A percentile compares a stretch with the other conserved stretches of the same genome.
These are phyloP conservation scores for Umbilicus rupestris DNA, from an alignment of 164 flowering plant species.

Conservation along the genomic window DNA sequence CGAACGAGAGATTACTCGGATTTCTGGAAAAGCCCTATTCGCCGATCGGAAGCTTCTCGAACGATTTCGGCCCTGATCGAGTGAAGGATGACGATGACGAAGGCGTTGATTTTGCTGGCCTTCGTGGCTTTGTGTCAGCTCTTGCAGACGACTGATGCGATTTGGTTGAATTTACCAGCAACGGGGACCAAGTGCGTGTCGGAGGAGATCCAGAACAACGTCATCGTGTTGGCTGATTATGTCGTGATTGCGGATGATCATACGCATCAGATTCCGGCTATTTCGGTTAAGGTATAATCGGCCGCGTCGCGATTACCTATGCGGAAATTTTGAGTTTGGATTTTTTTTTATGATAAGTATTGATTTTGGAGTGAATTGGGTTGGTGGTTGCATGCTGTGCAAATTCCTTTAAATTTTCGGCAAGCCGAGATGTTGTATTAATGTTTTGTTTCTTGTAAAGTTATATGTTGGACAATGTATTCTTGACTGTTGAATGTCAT, in stretches of 20 bases:
- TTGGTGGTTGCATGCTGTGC: too few relatives aligned
- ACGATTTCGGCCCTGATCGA: not conserved
- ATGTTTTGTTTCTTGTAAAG: not conserved
- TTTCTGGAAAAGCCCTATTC: not conserved
- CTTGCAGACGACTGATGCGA: conserved; percentile 15
- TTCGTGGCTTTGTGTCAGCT: conserved; percentile 11
- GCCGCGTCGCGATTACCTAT: not conserved
- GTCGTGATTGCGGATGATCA: conserved; percentile 39
- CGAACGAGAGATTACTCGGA: not conserved
- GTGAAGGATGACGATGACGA: not conserved
- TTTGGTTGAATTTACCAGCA: conserved; percentile 45
- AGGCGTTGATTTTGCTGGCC: conserved; percentile 5
- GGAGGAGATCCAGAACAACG: conserved; percentile 60
- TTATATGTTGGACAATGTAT: not conserved
- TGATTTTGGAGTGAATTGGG: not conserved
- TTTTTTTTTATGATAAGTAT: too few relatives aligned
- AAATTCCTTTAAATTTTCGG: too few relatives aligned
- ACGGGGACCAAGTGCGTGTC: conserved; percentile 56
- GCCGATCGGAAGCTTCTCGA: conserved; percentile 1
- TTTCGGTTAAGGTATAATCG: conserved; percentile 37
- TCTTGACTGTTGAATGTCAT: not conserved
- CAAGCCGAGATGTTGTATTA: too few relatives aligned
- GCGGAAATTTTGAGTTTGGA: not conserved
- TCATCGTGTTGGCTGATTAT: conserved; percentile 63
- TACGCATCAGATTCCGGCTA: conserved; percentile 24